These are phyloP conservation scores for Yarrowia sp. DNA, from an alignment of 805 yeast genomes.

Conservation along the genomic window DNA sequence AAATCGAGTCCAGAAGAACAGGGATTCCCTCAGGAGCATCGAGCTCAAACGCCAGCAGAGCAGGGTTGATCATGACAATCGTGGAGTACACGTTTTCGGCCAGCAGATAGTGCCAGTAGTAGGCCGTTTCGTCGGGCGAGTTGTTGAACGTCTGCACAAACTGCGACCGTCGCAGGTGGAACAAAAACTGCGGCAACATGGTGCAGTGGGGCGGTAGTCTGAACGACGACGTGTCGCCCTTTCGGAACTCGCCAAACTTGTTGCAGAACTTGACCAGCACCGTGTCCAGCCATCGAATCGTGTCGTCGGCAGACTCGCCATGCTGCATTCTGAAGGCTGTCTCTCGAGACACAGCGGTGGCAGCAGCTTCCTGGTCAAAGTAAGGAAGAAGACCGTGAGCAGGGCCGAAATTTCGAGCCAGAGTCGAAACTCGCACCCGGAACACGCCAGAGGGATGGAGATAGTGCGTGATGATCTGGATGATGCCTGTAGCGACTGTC, in stretches of 20 bases:
- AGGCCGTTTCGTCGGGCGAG: constrained; percentile 98
- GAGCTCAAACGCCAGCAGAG: constrained; percentile 83
- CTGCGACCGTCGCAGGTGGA: constrained; percentile 94
- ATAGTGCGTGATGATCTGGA: constrained; percentile 90
- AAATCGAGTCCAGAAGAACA: constrained; percentile 89
- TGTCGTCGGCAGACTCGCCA: constrained; percentile 70
- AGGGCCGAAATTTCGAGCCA: constrained; percentile 56
- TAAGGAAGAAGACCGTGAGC: constrained; percentile 63
- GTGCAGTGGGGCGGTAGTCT: constrained; percentile 83
- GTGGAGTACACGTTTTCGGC: constrained; percentile 94
- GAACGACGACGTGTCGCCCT: constrained; percentile 83
- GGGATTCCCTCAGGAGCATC: constrained; percentile 82
- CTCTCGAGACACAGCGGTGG: constrained; percentile 88
- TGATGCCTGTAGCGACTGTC: constrained; percentile 52
- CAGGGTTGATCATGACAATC: constrained; percentile 96
- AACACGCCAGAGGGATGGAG: constrained; percentile 95
- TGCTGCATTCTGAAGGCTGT: constrained; percentile 90
- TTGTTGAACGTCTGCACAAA: constrained; percentile 95
- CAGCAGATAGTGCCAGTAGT: constrained; percentile 88
- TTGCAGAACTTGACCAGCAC: constrained; percentile 89
- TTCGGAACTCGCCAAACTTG: constrained; percentile 90
- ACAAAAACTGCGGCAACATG: constrained; percentile 93
- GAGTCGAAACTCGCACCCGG: constrained; percentile 89
- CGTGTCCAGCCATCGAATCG: constrained; percentile 93
- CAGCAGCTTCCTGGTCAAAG: constrained; percentile 98